phyloP scores from a whole-genome alignment of 805 yeast species.

The Spathaspora boniae region DNA sequence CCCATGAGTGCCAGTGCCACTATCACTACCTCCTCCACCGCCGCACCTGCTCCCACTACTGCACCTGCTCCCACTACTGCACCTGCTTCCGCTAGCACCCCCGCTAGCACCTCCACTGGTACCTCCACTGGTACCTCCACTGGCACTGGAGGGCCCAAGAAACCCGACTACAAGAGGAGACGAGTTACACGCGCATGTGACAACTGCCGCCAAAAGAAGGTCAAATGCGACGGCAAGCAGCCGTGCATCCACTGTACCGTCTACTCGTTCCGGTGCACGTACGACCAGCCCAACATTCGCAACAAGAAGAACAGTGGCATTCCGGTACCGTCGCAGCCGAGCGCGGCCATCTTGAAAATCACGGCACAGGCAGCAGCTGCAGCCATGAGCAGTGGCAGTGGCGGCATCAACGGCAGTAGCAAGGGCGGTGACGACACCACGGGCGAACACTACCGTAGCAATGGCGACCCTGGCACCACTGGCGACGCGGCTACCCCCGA shows the following conservation, averaged over 20 bases:
- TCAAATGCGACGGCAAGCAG: constrained; percentile 74
- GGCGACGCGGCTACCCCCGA: neutral
- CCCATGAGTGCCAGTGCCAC: no score
- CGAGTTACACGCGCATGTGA: constrained; percentile 76
- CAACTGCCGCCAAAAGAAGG: constrained; percentile 70
- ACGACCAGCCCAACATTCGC: constrained; percentile 70
- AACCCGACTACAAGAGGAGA: constrained; percentile 39
- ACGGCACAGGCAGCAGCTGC: constrained; percentile 11
- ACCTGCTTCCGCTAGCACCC: no score
- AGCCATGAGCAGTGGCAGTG: neutral
- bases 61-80: no score
- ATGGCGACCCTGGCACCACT: neutral
- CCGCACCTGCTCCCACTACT: no score
- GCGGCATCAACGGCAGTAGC: neutral
- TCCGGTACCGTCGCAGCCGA: constrained; percentile 21
- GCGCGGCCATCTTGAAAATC: constrained; percentile 8
- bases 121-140: neutral
- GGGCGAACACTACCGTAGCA: neutral
- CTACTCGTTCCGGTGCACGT: constrained; percentile 79
- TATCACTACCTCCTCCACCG: no score
- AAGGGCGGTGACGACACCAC: neutral
- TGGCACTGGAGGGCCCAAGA: neutral
- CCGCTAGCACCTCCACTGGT: no score
- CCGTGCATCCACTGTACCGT: constrained; percentile 86
- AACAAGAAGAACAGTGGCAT: constrained; percentile 40